Conservation (phyloP, 2,329 filamentous ascomycete genomes). For the Fusarium duplospermum region DNA sequence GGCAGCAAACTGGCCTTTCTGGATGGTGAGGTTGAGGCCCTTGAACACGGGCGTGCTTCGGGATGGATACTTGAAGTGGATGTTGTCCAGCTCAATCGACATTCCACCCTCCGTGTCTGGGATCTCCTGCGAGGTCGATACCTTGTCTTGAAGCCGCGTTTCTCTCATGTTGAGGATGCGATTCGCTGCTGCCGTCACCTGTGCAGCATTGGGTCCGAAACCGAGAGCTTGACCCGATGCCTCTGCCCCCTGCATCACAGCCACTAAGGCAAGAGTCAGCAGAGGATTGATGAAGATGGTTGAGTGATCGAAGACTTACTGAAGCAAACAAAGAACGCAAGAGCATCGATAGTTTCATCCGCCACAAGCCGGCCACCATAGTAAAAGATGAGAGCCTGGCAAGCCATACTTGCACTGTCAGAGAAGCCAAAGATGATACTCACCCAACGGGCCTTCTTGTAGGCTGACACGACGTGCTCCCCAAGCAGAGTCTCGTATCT, state of each 20-base stretch:
- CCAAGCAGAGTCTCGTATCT: slow-evolving; percentile 71
- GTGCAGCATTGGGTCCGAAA: slow-evolving; percentile 73
- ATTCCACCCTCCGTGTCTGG: slow-evolving; percentile 62
- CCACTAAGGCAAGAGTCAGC: slow-evolving; percentile 50
- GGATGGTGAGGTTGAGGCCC: slow-evolving; percentile 71
- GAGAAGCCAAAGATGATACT: slow-evolving; percentile 76
- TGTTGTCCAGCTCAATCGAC: slow-evolving; percentile 66
- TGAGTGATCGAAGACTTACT: slow-evolving; percentile 41
- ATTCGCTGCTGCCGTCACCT: slow-evolving; percentile 69
- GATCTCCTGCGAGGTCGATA: slow-evolving; percentile 50
- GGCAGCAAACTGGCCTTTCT: slow-evolving; percentile 77
- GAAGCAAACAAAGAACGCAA: slow-evolving; percentile 68
- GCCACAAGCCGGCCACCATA: slow-evolving; percentile 72
- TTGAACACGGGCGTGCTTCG: slow-evolving; percentile 68
- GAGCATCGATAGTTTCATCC: slow-evolving; percentile 58
- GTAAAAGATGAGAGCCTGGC: slow-evolving; percentile 74
- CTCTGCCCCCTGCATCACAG: slow-evolving; percentile 71
- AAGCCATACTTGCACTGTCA: slow-evolving; percentile 72
- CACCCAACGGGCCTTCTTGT: slow-evolving; percentile 69
- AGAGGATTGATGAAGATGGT: not conserved
- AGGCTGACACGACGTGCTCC: slow-evolving; percentile 69
- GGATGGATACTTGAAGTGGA: slow-evolving; percentile 71
- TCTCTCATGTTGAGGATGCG: slow-evolving; percentile 66
- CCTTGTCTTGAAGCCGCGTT: slow-evolving; percentile 51
- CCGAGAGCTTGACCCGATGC: slow-evolving; percentile 58